These are phyloP conservation scores for Beverwykella pulmonaria DNA, from an alignment of 495 filamentous ascomycete genomes.

Conservation along the genomic window DNA sequence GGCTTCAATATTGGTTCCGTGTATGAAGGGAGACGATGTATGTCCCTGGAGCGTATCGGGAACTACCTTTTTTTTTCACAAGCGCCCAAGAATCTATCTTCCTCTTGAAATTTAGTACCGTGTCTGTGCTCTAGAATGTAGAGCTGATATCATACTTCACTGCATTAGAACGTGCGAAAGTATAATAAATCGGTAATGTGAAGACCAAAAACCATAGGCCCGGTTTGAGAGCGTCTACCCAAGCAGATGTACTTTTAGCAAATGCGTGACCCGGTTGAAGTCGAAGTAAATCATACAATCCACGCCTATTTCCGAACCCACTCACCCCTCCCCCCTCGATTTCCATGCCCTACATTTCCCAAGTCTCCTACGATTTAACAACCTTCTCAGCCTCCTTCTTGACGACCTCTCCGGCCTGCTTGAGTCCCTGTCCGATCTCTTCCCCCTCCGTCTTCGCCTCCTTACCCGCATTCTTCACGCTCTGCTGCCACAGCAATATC, in stretches of 20 bases:
- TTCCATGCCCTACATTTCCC: not conserved
- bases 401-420: constrained; percentile 50
- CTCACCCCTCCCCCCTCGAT: not conserved
- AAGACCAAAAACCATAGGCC: not conserved
- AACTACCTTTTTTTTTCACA: no score
- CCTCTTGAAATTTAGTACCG: no score
- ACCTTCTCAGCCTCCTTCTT: constrained; percentile 44
- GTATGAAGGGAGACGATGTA: no score
- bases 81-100: no score
- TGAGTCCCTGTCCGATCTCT: constrained; percentile 51
- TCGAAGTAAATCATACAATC: constrained; percentile 1
- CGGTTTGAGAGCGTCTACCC: not conserved
- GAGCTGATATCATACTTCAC: no score
- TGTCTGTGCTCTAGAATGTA: no score
- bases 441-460: constrained; percentile 55
- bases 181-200: no score
- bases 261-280: not conserved
- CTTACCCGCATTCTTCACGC: constrained; percentile 60
- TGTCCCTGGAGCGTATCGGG: no score
- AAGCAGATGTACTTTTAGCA: not conserved
- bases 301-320: not conserved
- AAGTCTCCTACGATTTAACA: constrained; percentile 20
- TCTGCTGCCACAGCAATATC: constrained; percentile 68
- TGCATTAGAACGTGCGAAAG: no score
- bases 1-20: no score